Evolutionary conservation across 2,329 filamentous ascomycete genomes (phyloP).

Genomic region (Aciculosporium take): DNA sequence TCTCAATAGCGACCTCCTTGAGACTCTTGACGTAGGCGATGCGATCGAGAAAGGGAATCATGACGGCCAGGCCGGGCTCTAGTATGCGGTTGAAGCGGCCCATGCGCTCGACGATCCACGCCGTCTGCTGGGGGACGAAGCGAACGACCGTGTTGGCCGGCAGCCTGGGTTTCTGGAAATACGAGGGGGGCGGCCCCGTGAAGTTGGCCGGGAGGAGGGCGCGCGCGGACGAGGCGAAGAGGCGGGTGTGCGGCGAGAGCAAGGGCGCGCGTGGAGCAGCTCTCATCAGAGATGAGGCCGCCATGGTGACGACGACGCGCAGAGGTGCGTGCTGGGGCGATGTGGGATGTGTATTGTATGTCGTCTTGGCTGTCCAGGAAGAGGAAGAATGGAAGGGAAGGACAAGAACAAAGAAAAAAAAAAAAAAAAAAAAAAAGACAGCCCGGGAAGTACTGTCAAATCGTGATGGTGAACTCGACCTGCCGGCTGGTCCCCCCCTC

Average conservation of each 20-base stretch:
- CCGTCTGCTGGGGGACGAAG: slow-evolving; percentile 98
- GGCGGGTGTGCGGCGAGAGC: slow-evolving; percentile 10
- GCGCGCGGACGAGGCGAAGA: slow-evolving; percentile 19
- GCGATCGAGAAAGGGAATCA: slow-evolving; percentile 82
- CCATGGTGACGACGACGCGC: slow-evolving; percentile 8
- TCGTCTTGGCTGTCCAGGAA: too few relatives aligned
- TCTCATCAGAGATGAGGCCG: slow-evolving; percentile 5
- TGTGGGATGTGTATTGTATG: background rate
- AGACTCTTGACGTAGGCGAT: slow-evolving; percentile 97
- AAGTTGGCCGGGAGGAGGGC: slow-evolving; percentile 20
- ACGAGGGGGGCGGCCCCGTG: slow-evolving; percentile 41
- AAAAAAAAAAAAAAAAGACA: too few relatives aligned
- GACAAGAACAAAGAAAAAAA: too few relatives aligned
- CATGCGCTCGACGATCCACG: slow-evolving; percentile 99
- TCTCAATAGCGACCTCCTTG: slow-evolving; percentile 93
- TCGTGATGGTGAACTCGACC: background rate
- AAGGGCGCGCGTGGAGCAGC: slow-evolving; percentile 6
- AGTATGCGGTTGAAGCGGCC: slow-evolving; percentile 91
- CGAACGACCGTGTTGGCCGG: slow-evolving; percentile 90
- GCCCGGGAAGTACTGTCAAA: background rate
- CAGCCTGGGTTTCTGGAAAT: slow-evolving; percentile 61
- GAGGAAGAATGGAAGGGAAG: too few relatives aligned
- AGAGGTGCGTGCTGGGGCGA: slow-evolving; percentile 1
- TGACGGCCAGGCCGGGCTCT: slow-evolving; percentile 75
- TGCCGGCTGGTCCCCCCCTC: too few relatives aligned